These are phyloP conservation scores for Jaminaea rosea DNA, from an alignment of 1,284 basidiomycete species.

Conservation along the genomic window DNA sequence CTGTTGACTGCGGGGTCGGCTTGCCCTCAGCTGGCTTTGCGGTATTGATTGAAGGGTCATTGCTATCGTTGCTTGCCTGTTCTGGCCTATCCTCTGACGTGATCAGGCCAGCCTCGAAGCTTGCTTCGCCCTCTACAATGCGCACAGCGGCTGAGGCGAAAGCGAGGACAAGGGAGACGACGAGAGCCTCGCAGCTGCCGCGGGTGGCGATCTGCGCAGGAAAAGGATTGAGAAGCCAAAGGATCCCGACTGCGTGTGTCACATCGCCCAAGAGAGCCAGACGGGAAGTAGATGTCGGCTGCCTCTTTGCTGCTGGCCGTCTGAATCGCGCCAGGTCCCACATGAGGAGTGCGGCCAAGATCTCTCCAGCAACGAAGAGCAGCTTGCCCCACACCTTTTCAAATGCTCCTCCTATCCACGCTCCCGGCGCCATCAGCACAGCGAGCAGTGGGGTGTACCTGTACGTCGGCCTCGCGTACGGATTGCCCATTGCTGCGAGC, in stretches of 20 bases:
- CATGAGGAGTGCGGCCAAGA: conserved; percentile 70
- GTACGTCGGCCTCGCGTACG: conserved; percentile 87
- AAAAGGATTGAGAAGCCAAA: conserved; percentile 83
- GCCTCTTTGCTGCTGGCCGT: not conserved
- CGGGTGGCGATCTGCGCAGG: conserved; percentile 92
- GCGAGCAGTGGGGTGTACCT: conserved; percentile 92
- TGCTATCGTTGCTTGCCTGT: not conserved
- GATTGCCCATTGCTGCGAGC: conserved; percentile 54
- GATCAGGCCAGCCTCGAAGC: not conserved
- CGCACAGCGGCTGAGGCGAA: conserved; percentile 53
- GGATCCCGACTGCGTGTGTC: conserved; percentile 39
- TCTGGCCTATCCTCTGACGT: not conserved
- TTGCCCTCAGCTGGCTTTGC: not conserved
- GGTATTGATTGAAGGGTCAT: not conserved
- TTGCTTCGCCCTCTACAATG: not conserved
- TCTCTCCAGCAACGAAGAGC: conserved; percentile 75
- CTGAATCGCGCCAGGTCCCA: conserved; percentile 52
- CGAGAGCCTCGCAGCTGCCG: conserved; percentile 83
- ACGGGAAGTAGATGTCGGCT: not conserved
- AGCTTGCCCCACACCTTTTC: conserved; percentile 66
- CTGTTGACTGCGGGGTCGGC: not conserved
- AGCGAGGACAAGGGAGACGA: conserved; percentile 69
- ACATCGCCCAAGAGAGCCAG: not conserved
- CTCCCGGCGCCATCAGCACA: conserved; percentile 67
- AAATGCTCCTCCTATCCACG: not conserved